Evolutionary conservation across 2,329 filamentous ascomycete genomes (phyloP).

Genomic region (Aureobasidium pullulans): DNA sequence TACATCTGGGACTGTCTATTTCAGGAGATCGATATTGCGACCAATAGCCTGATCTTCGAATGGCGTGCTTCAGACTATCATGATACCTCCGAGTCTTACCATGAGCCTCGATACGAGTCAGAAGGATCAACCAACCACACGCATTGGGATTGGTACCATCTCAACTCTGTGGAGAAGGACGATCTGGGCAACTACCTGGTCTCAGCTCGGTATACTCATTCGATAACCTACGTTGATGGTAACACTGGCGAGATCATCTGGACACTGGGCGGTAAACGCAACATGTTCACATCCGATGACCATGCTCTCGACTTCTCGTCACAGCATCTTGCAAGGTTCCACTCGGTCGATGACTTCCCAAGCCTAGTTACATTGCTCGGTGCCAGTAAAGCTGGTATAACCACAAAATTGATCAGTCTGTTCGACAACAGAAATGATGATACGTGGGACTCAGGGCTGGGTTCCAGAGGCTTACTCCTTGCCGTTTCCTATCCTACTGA

Average conservation of each 20-base stretch:
- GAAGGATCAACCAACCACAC: conserved; percentile 26
- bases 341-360: conserved; percentile 38
- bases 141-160: conserved; percentile 47
- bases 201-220: conserved; percentile 43
- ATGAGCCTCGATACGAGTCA: conserved; percentile 32
- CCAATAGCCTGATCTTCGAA: conserved; percentile 32
- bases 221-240: conserved; percentile 41
- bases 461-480: conserved; percentile 25
- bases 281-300: conserved; percentile 21
- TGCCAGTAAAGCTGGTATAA: conserved; percentile 21
- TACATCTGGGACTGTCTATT: conserved; percentile 39
- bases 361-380: neutral
- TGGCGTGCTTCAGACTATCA: conserved; percentile 34
- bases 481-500: conserved; percentile 24
- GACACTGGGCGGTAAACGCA: conserved; percentile 35
- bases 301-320: conserved; percentile 32
- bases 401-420: conserved; percentile 32
- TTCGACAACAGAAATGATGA: conserved; percentile 40
- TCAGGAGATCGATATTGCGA: conserved; percentile 36
- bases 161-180: conserved; percentile 50
- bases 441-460: neutral
- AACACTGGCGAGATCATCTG: conserved; percentile 45
- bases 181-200: conserved; percentile 46
- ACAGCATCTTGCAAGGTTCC: conserved; percentile 44
- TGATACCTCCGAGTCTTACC: conserved; percentile 14